A percentile compares a stretch with the other conserved stretches of the same genome.
Conservation (phyloP, 2,329 filamentous ascomycete species). For the Penicillium sp. region DNA sequence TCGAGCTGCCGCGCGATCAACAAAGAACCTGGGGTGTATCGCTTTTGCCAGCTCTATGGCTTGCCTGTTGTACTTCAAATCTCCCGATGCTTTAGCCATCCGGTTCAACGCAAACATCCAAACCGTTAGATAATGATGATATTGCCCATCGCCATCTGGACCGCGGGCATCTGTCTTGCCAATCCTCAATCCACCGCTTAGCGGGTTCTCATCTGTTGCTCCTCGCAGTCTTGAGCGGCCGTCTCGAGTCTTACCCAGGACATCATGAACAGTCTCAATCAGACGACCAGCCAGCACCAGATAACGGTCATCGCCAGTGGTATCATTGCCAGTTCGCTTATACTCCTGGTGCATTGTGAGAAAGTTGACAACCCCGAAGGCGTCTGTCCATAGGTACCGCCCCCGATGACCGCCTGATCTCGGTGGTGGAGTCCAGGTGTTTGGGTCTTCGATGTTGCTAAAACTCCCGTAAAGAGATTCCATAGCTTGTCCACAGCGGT, state of each 20-base stretch:
- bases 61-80: conserved; percentile 49
- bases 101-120: conserved; percentile 64
- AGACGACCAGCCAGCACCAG: conserved; percentile 50
- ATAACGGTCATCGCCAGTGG: conserved; percentile 38
- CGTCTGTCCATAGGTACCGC: conserved; percentile 61
- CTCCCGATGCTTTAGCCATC: conserved; percentile 47
- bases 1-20: conserved; percentile 29
- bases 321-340: conserved; percentile 6
- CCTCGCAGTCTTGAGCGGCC: conserved; percentile 46
- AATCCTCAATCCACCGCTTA: conserved; percentile 57
- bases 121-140: conserved; percentile 60
- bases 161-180: conserved; percentile 53
- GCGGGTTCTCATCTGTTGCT: conserved; percentile 51
- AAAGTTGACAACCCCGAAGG: conserved; percentile 59
- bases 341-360: conserved; percentile 51
- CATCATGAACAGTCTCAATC: conserved; percentile 50
- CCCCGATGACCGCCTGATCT: conserved; percentile 55
- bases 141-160: conserved; percentile 57
- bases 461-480: conserved; percentile 41
- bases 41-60: conserved; percentile 53
- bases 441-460: conserved; percentile 26
- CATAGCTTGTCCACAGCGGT: conserved; percentile 36
- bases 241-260: conserved; percentile 54
- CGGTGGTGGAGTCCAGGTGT: conserved; percentile 49
- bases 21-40: conserved; percentile 54